Evolutionary conservation across 1,139 yeast species (phyloP).

Genomic region (Suhomyces bokatorum): DNA sequence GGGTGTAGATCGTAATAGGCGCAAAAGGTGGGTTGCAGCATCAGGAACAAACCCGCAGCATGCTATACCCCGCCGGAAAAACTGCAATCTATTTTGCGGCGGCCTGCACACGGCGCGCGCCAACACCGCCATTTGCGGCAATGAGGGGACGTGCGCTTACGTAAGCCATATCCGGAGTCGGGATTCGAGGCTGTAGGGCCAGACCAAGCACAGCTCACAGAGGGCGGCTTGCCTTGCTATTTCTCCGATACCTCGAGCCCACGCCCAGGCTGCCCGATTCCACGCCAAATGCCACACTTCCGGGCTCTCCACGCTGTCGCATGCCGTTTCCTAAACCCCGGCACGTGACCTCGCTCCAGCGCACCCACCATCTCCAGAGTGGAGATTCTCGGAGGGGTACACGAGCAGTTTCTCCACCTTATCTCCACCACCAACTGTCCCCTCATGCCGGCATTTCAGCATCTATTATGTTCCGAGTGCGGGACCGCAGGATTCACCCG

Average conservation of each 20-base stretch:
- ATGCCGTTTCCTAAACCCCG: neutral
- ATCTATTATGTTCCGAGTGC: too few relatives aligned
- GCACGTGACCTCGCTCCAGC: neutral
- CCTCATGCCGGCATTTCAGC: neutral
- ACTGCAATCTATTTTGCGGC: neutral
- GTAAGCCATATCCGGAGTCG: neutral
- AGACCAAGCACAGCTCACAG: too few relatives aligned
- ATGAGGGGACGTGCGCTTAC: neutral
- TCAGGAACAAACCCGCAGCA: neutral
- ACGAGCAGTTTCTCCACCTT: neutral
- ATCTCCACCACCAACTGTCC: neutral
- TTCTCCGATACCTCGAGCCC: too few relatives aligned
- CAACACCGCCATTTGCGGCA: neutral
- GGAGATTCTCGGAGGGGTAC: neutral
- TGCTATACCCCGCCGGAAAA: constrained; percentile 2
- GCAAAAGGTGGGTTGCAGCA: too few relatives aligned
- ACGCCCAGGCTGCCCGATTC: neutral
- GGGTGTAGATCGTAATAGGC: too few relatives aligned
- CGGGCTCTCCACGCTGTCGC: too few relatives aligned
- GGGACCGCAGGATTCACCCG: too few relatives aligned
- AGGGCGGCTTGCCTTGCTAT: too few relatives aligned
- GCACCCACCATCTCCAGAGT: neutral
- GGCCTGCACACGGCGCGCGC: neutral
- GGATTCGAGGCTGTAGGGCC: too few relatives aligned
- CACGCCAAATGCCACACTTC: neutral